These are phyloP conservation scores for Chenopodium berlandieri DNA, from an alignment of 148 eudicot species.

Conservation along the genomic window DNA sequence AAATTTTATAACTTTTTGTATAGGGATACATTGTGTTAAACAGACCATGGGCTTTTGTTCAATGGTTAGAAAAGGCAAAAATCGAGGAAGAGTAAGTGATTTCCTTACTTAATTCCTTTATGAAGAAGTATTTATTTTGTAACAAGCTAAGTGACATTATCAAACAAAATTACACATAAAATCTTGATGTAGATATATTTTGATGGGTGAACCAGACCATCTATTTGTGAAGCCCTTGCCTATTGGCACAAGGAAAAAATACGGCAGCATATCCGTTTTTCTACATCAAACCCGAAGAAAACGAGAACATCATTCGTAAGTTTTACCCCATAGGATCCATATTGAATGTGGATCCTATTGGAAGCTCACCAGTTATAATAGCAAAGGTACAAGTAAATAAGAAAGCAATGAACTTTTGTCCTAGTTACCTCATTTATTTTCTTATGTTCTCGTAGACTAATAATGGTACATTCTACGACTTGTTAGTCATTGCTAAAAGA, in stretches of 20 bases:
- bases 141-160: neutral
- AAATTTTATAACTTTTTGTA: neutral
- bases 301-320: slow-evolving; percentile 37
- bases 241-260: slow-evolving; percentile 29
- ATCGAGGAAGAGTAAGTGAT: slow-evolving; percentile 58
- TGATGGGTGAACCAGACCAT: slow-evolving; percentile 58
- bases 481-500: slow-evolving; percentile 47
- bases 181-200: slow-evolving; percentile 30
- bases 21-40: slow-evolving; percentile 74
- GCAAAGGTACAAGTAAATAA: slow-evolving; percentile 17
- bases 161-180: neutral
- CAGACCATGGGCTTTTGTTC: slow-evolving; percentile 73
- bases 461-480: neutral
- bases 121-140: neutral
- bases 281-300: slow-evolving; percentile 42
- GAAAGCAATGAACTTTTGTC: neutral
- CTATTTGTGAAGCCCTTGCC: slow-evolving; percentile 45
- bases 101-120: no score
- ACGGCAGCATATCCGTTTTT: slow-evolving; percentile 45
- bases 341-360: slow-evolving; percentile 41
- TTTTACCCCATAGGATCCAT: slow-evolving; percentile 42
- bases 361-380: slow-evolving; percentile 51
- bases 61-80: slow-evolving; percentile 64
- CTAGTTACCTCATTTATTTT: neutral
- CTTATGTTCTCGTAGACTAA: neutral